Percentiles rank a stretch among this genome's conserved stretches.
These are phyloP conservation scores for Aristolochia fimbriata DNA, from an alignment of 164 flowering plant genomes.

Conservation along the genomic window DNA sequence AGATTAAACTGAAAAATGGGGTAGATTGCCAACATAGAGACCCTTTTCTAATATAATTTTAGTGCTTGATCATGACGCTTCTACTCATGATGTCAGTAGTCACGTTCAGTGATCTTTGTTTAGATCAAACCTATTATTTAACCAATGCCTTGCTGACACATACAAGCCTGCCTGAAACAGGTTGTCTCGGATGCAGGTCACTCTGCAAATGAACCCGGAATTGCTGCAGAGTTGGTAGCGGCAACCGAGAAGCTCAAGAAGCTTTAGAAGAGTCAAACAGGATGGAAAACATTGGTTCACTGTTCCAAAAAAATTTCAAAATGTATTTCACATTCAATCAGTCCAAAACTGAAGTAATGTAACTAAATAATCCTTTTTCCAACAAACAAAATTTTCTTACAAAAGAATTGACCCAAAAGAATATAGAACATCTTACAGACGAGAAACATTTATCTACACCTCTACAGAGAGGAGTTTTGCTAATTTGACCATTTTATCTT, in stretches of 20 bases:
- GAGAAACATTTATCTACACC: conserved; percentile 19
- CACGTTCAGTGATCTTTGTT: too few relatives aligned
- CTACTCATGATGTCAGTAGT: too few relatives aligned
- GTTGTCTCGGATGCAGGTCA: conserved; percentile 76
- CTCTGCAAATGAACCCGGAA: conserved; percentile 81
- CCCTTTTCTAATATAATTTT: too few relatives aligned
- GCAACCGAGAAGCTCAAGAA: conserved; percentile 63
- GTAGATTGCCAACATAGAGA: too few relatives aligned
- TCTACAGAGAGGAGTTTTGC: conserved; percentile 3
- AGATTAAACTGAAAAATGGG: too few relatives aligned
- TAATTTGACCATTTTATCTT: conserved; percentile 7
- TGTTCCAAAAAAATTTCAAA: too few relatives aligned
- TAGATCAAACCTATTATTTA: too few relatives aligned
- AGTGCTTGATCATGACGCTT: too few relatives aligned
- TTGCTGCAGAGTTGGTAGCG: conserved; percentile 71
- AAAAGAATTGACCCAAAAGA: conserved; percentile 39
- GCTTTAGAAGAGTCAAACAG: conserved; percentile 6
- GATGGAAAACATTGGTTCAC: background rate
- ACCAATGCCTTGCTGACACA: too few relatives aligned
- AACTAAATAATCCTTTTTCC: conserved; percentile 6
- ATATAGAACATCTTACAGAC: conserved; percentile 20
- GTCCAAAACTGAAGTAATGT: background rate
- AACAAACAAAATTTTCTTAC: conserved; percentile 35
- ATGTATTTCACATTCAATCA: too few relatives aligned
- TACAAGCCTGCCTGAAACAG: conserved; percentile 23